Evolutionary conservation across 495 filamentous ascomycete genomes (phyloP), one percentile per base, ranked within the genome.

Genomic region (Aspergillus incahuasiensis): DNA sequence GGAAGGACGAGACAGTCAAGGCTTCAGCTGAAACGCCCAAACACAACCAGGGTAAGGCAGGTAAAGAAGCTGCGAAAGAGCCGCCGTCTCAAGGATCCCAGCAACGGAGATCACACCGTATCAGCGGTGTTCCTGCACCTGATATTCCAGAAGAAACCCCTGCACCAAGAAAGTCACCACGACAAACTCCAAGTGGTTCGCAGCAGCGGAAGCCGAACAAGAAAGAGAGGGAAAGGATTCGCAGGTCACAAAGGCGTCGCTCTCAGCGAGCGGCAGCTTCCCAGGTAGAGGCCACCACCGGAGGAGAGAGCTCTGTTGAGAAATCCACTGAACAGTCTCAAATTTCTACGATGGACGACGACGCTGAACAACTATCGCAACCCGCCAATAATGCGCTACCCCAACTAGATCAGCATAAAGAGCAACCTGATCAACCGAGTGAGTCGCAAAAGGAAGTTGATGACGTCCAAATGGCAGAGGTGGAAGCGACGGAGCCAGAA

Each of bases 41-140:
- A 20, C 24, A 28, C 6, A 44, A 49, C 3, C 48, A 55, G 8
- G 28, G 48, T 2, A 21, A 42, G 7, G 24, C 20, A 13, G 47
- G 32, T n/a, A 42, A 47, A 16, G 48, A n/a, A 2, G 48, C 41
- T 20, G 38, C 49, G 5, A 53, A 53, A 19, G 16, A 18, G 16
- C 38, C 43, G 9, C 47, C 34, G 11, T 21, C 38, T 4, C 60
- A 59, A 49, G 53, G 56, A 4, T 32, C 52, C 39, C 55, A 64
- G 40, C 41, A 59, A 7, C 66, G 69, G 32, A 64, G 68, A 41
- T 71, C 66, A 11, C 50, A 59, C 6, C 63, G 63, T 28, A 53
- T 66, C 11, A 65, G 65, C n/a, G 66, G 62, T 6, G 48, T 62
- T 19, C 50, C 62, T 28, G 50, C 52, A 3, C 57, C 59, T 2